phyloP scores from a whole-genome alignment of 78 protist genomes.

The Neovahlkampfia damariscottae region DNA sequence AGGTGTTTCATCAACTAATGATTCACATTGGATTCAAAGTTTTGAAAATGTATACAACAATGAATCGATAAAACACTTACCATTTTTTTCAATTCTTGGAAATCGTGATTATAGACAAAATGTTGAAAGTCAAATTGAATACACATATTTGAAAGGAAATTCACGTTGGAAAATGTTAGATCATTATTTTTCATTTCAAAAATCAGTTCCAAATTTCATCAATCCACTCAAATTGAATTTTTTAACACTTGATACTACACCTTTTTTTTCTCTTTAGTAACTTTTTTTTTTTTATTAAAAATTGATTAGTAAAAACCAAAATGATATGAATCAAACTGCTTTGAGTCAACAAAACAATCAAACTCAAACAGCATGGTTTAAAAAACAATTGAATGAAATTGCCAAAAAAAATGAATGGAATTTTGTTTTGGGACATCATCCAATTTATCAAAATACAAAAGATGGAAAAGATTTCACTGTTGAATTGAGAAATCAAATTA shows the following conservation, averaged over 20 bases:
- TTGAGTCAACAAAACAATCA: neutral
- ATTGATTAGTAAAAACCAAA: too few species aligned
- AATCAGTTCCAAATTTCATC: too few species aligned
- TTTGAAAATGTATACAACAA: neutral
- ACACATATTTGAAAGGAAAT: neutral
- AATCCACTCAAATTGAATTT: too few species aligned
- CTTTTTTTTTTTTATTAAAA: neutral
- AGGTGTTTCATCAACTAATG: neutral
- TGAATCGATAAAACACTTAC: neutral
- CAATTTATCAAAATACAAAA: too few species aligned
- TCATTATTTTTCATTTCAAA: neutral
- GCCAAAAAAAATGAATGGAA: too few species aligned
- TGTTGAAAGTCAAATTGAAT: neutral
- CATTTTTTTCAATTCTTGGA: neutral
- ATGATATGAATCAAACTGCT: neutral
- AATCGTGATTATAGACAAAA: neutral
- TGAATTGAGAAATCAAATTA: too few species aligned
- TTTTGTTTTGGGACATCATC: neutral
- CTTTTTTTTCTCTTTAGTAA: too few species aligned
- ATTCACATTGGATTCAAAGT: neutral
- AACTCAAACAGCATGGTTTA: neutral
- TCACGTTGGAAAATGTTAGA: neutral
- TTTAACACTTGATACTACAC: too few species aligned
- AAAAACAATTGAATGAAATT: neutral
- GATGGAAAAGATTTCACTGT: too few species aligned